phyloP scores from a whole-genome alignment of 2,329 filamentous ascomycete genomes.

The Ascosphaera apis region DNA sequence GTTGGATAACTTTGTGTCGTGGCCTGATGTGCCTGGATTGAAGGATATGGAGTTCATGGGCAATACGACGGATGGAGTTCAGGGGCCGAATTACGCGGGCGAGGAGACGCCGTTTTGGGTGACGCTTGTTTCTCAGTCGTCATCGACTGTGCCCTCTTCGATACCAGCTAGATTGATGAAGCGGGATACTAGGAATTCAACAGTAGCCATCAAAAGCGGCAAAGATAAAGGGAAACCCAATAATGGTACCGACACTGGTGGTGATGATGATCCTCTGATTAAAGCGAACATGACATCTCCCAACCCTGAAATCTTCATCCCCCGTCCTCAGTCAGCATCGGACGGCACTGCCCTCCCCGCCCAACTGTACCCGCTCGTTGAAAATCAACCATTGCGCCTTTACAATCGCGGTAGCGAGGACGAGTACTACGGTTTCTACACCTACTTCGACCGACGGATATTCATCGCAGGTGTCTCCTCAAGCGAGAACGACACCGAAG shows the following conservation, averaged over 20 bases:
- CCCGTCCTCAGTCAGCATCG: slow-evolving; percentile 35
- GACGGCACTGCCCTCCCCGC: slow-evolving; percentile 55
- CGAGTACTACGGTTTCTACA: slow-evolving; percentile 89
- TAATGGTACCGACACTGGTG: too few relatives aligned
- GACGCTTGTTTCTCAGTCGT: slow-evolving; percentile 33
- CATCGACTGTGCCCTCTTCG: slow-evolving; percentile 16
- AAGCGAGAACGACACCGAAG: slow-evolving; percentile 15
- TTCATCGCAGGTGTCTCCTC: slow-evolving; percentile 44
- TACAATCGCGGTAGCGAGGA: slow-evolving; percentile 59
- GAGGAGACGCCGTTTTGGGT: slow-evolving; percentile 81
- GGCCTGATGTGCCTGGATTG: slow-evolving; percentile 25
- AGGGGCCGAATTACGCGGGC: slow-evolving; percentile 47
- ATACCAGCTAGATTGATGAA: slow-evolving; percentile 7
- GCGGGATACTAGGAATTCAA: too few relatives aligned
- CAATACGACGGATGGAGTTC: slow-evolving; percentile 58
- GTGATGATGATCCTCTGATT: too few relatives aligned
- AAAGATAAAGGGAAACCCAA: too few relatives aligned
- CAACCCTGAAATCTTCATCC: slow-evolving; percentile 34
- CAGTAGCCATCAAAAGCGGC: too few relatives aligned
- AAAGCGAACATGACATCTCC: too few relatives aligned
- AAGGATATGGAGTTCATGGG: slow-evolving; percentile 63
- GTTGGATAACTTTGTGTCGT: slow-evolving; percentile 18
- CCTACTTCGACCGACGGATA: slow-evolving; percentile 69
- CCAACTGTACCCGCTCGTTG: slow-evolving; percentile 44
- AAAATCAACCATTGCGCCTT: slow-evolving; percentile 54